phyloP scores from a whole-genome alignment of 2,329 filamentous ascomycete genomes.

The Calonectria hongkongensis region DNA sequence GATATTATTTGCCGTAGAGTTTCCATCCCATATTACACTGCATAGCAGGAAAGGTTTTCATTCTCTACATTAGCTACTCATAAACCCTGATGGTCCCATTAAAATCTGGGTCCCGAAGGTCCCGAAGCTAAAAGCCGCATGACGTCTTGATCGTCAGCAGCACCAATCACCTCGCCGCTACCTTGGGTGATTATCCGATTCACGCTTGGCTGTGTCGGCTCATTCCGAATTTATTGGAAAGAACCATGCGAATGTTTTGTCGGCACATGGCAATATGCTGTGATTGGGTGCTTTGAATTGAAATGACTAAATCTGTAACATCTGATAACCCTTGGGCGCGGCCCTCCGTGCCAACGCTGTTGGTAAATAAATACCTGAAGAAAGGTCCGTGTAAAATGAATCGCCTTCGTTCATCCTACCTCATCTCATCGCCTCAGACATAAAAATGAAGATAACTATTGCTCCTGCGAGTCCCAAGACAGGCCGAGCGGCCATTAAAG shows the following conservation, averaged over 20 bases:
- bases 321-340: not conserved
- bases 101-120: conserved; percentile 2
- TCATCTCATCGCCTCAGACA: no score
- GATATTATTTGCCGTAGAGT: no score
- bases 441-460: conserved; percentile 48
- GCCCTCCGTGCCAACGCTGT: not conserved
- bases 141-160: conserved; percentile 11
- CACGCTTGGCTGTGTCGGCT: not conserved
- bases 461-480: conserved; percentile 59
- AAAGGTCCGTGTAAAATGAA: not conserved
- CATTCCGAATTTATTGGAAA: not conserved
- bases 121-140: conserved; percentile 1
- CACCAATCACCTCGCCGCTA: not conserved
- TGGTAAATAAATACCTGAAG: not conserved
- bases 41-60: no score
- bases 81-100: not conserved
- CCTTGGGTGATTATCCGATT: conserved; percentile 6
- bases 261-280: no score
- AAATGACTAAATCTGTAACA: not conserved
- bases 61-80: no score
- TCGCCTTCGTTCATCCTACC: not conserved
- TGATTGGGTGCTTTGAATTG: not conserved
- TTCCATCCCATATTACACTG: no score
- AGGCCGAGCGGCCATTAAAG: conserved; percentile 55
- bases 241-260: not conserved